Evolutionary conservation across 2,329 filamentous ascomycete species (phyloP), one percentile per base, ranked within the genome.

Genomic region (Cytospora leucostoma): DNA sequence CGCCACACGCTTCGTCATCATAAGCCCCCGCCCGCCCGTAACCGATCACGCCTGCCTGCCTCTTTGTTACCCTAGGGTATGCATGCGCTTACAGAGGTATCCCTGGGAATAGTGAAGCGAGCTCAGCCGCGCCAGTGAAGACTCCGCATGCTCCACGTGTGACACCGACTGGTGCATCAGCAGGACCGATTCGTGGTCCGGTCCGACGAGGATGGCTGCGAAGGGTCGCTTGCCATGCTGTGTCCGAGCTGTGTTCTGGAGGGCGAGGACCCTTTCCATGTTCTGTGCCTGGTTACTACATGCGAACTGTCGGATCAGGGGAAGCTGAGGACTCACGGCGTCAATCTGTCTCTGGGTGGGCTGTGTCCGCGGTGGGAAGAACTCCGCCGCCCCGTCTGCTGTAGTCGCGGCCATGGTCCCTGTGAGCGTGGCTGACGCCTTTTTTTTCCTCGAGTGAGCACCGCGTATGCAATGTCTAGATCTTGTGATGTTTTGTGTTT

Each of bases 71-170:
- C 12, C 35, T 37, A 37, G 44, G 68, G 69, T n/a, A 12, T 27
- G 27, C 27, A 11, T 47, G 6, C n/a, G 13, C 44, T 47, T 47
- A 72, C 78, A 79, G 2, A 84, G 74, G 67, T 79, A 84, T 15
- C 76, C 74, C 65, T 79, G 78, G 3, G 76, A 72, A 67, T 79
- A 83, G 67, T 84, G 81, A 7, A 73, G 70, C 17, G 81, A 78
- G 1, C 81, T 79, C 35, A 83, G 74, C 38, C 80, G 77, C 1
- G 80, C 81, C 6, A 84, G 74, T 50, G 78, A 78, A 56, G 76
- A 77, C 70, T 84, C 82, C 17, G 82, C 81, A 67, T 84, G 82
- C 65, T 82, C 79, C 56, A 84, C 79, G 67, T 83, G 80, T 47
- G 80, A 80, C 35, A 84, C 74, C 32, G 79, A 81, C 68, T 79